Evolutionary conservation across 2,329 filamentous ascomycete genomes (phyloP).

Genomic region (Penicillium brevicompactum): DNA sequence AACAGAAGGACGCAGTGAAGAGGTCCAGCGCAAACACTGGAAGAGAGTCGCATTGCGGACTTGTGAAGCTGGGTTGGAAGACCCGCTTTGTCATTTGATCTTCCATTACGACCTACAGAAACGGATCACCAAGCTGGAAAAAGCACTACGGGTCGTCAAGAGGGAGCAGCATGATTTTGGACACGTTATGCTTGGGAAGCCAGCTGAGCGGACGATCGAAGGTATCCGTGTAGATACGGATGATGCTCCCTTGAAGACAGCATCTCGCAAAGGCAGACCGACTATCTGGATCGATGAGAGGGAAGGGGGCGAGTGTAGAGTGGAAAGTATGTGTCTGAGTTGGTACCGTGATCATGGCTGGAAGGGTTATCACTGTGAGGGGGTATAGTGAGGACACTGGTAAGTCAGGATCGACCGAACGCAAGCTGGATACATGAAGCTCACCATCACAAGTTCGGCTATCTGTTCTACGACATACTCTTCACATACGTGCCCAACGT

Average conservation of each 20-base stretch:
- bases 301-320: constrained; percentile 73
- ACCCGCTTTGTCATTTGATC: constrained; percentile 85
- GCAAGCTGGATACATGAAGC: background rate
- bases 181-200: constrained; percentile 76
- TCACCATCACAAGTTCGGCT: constrained; percentile 59
- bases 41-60: constrained; percentile 73
- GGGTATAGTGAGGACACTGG: constrained; percentile 83
- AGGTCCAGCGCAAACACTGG: constrained; percentile 79
- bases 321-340: constrained; percentile 92
- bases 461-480: constrained; percentile 89
- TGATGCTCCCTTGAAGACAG: constrained; percentile 30
- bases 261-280: constrained; percentile 46
- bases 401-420: constrained; percentile 20
- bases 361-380: constrained; percentile 94
- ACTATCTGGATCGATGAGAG: constrained; percentile 85
- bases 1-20: constrained; percentile 50
- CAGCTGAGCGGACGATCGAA: constrained; percentile 72
- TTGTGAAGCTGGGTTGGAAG: constrained; percentile 83
- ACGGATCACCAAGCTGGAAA: constrained; percentile 88
- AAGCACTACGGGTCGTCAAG: constrained; percentile 76
- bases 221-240: constrained; percentile 76
- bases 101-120: constrained; percentile 96
- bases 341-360: constrained; percentile 81
- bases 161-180: constrained; percentile 90
- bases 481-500: constrained; percentile 95